Evolutionary conservation across 257 asterid species (phyloP), one percentile per base, ranked within the genome.

Genomic region (Craterostigma plantagineum): DNA sequence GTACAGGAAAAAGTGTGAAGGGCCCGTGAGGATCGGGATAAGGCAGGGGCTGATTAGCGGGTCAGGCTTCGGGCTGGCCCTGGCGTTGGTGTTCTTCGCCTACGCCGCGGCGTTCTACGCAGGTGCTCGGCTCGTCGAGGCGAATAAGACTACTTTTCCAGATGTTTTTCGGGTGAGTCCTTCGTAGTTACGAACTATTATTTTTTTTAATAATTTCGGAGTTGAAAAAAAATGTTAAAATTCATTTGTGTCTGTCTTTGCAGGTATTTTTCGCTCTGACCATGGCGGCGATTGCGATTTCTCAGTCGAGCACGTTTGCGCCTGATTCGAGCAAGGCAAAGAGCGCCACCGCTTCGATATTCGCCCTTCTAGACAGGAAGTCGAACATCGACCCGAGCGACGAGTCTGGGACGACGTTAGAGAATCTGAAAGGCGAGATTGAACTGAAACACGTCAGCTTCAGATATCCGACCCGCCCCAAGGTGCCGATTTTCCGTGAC

Each of bases 241-340:
- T 6, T 2, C 4, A 23, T 23, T 11, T 40, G 10, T 11, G 13
- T 3, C 3, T 11, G 4, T 43, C 30, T 3, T n/a, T 71, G 65
- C 86, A 80, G 96, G 96, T 81, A 15, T 85, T 85, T 68, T 85
- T 75, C 48, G 91, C 86, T 59, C 60, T 85, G 45, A 75, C 92
- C 7, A 75, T 77, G 92, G 90, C 94, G 16, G 83, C 94, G 23
- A n/a, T 76, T 5, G 94, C 86, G 16, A 75, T 85, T 53, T 81
- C 94, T 16, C 91, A 81, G 40, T 80, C 96, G 5, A 76, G 92
- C 42, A 66, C 92, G 0, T 57, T 85, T 12, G 84, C 81, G 46
- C 92, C 94, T 3, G 92, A 86, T 48, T 77, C 92, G n/a, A 63
- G 52, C 66, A 81, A 86, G 53, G 96, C 96, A 10, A 86, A 75